Percentiles rank a stretch among this genome's conserved stretches.
phyloP scores from a whole-genome alignment of 306 rosid genomes.

The Quercus gilva region DNA sequence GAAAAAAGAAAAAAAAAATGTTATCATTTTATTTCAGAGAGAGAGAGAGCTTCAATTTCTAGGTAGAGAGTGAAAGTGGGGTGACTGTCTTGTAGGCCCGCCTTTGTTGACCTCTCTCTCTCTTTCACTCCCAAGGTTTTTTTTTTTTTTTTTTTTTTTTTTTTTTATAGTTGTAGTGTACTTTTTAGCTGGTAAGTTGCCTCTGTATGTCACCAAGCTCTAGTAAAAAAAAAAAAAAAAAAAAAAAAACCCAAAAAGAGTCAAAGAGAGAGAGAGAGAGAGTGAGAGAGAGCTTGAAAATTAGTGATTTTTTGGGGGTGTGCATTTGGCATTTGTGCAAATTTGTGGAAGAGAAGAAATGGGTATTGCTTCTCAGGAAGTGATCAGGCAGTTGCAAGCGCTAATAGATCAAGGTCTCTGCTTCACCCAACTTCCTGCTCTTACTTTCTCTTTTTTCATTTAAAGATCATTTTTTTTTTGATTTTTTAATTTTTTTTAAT shows the following conservation, averaged over 20 bases:
- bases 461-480: not conserved
- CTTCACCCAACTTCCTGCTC: not conserved
- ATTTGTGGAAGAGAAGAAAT: conserved; percentile 28
- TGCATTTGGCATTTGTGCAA: not conserved
- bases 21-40: not conserved
- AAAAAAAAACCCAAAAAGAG: not conserved
- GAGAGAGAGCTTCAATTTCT: not conserved
- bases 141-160: not conserved
- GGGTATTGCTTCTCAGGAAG: conserved; percentile 75
- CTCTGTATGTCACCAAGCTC: not conserved
- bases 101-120: conserved; percentile 42
- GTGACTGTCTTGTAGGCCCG: conserved; percentile 25
- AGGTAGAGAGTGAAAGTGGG: conserved; percentile 1
- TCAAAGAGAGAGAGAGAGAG: not conserved
- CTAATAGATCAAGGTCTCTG: conserved; percentile 76
- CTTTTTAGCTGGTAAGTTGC: not conserved
- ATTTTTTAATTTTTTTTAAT: not conserved
- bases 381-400: conserved; percentile 56
- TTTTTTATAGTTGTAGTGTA: not conserved
- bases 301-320: conserved; percentile 7
- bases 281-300: not conserved
- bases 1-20: not conserved
- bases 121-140: not conserved
- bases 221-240: not conserved
- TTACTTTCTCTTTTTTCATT: not conserved